phyloP scores from a whole-genome alignment of 768 basidiomycete genomes.

The Podaxis carcinomalis region DNA sequence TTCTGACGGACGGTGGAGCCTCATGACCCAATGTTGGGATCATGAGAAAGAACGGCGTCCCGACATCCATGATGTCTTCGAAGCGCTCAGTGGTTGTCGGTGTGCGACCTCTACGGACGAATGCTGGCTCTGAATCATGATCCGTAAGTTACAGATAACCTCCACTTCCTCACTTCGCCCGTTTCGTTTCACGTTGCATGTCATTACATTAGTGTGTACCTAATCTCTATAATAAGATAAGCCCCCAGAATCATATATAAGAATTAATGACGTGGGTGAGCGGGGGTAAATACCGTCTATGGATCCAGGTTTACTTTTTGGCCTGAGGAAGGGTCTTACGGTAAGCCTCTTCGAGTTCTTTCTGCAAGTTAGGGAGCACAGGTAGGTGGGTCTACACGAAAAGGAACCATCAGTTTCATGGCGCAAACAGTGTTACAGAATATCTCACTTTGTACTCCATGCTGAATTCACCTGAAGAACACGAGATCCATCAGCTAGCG shows the following conservation, averaged over 20 bases:
- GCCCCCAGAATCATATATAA: conserved; percentile 2
- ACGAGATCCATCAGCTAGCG: conserved; percentile 45
- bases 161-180: not conserved
- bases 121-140: not conserved
- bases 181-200: not conserved
- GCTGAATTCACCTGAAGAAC: conserved; percentile 3
- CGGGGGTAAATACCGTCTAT: not conserved
- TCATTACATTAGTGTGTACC: not conserved
- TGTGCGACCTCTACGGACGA: not conserved
- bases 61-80: not conserved
- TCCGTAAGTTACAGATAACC: not conserved
- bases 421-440: not conserved
- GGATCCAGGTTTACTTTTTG: conserved; percentile 53
- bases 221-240: not conserved
- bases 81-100: not conserved
- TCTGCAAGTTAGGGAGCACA: conserved; percentile 82
- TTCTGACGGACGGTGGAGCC: not conserved
- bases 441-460: conserved; percentile 10
- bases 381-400: conserved; percentile 63
- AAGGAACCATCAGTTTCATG: conserved; percentile 1
- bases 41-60: not conserved
- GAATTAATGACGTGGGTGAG: not conserved
- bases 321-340: conserved; percentile 67
- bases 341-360: conserved; percentile 84
- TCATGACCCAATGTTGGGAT: not conserved